These are phyloP conservation scores for Boletus fagicola DNA, from an alignment of 768 basidiomycete genomes.

Conservation along the genomic window DNA sequence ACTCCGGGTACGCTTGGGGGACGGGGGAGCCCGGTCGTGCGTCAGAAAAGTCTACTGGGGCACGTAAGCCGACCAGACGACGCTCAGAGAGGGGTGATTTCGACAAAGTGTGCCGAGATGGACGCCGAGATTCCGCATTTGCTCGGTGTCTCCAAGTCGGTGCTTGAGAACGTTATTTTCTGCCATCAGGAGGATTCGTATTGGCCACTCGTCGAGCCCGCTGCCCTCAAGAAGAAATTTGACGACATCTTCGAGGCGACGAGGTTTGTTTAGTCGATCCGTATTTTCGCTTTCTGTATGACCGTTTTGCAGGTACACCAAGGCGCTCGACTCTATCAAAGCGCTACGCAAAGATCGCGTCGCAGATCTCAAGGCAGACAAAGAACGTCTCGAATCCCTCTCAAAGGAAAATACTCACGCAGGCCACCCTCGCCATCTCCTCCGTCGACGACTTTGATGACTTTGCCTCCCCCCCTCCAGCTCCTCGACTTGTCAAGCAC, in stretches of 20 bases:
- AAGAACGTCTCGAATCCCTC: conserved; percentile 77
- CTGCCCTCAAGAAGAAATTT: conserved; percentile 95
- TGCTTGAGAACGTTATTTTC: conserved; percentile 98
- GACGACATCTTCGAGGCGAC: conserved; percentile 99
- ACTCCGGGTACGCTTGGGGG: too few relatives aligned
- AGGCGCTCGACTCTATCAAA: conserved; percentile 93
- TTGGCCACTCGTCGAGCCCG: conserved; percentile 93
- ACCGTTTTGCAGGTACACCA: conserved; percentile 72
- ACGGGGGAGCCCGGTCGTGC: too few relatives aligned
- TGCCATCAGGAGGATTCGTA: conserved; percentile 99
- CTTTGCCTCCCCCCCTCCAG: too few relatives aligned
- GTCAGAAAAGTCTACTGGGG: too few relatives aligned
- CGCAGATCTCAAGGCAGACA: conserved; percentile 90
- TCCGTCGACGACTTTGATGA: too few relatives aligned
- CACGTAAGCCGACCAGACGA: neutral
- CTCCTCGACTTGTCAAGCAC: too few relatives aligned
- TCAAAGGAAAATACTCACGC: conserved; percentile 81
- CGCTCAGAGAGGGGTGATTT: conserved; percentile 77
- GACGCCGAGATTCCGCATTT: conserved; percentile 91
- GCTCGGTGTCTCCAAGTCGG: conserved; percentile 95
- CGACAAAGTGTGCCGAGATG: conserved; percentile 97
- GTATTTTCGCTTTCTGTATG: neutral
- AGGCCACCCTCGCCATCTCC: conserved; percentile 23
- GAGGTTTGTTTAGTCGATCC: conserved; percentile 47
- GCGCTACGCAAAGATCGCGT: conserved; percentile 84